Evolutionary conservation across 257 asterid species (phyloP), one percentile per base, ranked within the genome.

Genomic region (Solanum phureja): DNA sequence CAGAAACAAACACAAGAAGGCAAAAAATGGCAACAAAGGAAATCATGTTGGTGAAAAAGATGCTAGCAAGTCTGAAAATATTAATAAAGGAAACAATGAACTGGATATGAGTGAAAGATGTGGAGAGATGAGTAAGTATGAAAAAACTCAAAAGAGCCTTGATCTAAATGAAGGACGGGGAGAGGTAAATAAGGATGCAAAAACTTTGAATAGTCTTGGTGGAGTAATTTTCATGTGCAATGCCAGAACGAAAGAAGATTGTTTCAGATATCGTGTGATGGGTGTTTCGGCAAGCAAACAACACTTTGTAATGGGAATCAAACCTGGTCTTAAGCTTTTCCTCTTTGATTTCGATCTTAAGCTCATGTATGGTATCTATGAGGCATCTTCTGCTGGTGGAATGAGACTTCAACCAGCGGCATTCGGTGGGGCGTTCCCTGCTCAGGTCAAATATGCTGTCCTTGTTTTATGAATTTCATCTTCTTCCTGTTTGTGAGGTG

Each of bases 161-260:
- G 98, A 95, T 89, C 4, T 81, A 44, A 46, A 81, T 44, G 68
- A 49, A 81, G 40, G 85, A 44, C 38, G 40, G 40, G 40, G 27
- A 46, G 66, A 81, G 42, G 40, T 46, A 35, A 46, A 46, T 14
- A 89, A 91, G 60, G 88, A 74, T 38, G 86, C 85, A 19, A 91
- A 89, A 58, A 91, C 87, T 56, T 90, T 64, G 64, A 83, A 86
- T 60, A 64, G 87, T 88, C 93, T 90, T 73, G 98, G 96, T 89
- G 99, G 99, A 52, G 34, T 95, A 90, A 95, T 97, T 82, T 97
- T 97, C 85, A 94, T 97, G 99, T 97, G 99, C 92, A 97, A 92
- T 85, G 90, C 94, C 23, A 97, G 93, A 94, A 97, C 99, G 29
- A 97, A 97, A 89, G 98, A 98, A 19, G 99, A 94, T 90, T 97